A percentile compares a stretch with the other conserved stretches of the same genome.
These are phyloP conservation scores for Botrytis fabae DNA, from an alignment of 2,329 filamentous ascomycete species.

Conservation along the genomic window DNA sequence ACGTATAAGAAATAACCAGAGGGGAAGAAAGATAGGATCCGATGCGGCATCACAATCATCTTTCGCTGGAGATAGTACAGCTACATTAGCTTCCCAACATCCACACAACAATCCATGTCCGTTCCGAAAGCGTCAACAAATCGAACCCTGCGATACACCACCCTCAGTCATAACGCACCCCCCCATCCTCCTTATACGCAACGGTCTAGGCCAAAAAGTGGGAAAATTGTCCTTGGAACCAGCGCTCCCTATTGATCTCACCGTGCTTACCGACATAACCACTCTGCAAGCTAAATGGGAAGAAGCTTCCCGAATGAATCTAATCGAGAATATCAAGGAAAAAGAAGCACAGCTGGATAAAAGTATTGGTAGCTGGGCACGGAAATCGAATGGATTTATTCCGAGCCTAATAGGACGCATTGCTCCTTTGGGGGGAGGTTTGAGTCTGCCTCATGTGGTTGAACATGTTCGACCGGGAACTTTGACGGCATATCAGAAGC, in stretches of 20 bases:
- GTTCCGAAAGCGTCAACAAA: not conserved
- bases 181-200: not conserved
- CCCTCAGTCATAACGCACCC: not conserved
- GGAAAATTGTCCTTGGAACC: not conserved
- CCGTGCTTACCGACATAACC: not conserved
- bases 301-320: not conserved
- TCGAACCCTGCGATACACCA: rapidly evolving
- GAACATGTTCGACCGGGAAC: not conserved
- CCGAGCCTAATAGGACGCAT: not conserved
- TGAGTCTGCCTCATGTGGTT: not conserved
- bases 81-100: not conserved
- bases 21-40: not conserved
- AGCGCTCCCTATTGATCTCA: not conserved
- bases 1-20: not conserved
- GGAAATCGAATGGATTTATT: not conserved
- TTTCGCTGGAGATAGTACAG: not conserved
- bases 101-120: not conserved
- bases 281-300: not conserved
- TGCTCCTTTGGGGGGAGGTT: not conserved
- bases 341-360: not conserved
- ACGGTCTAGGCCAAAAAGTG: not conserved
- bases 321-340: not conserved
- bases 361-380: not conserved
- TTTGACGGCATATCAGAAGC: not conserved
- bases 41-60: not conserved